Base-by-base conservation (phyloP, 495 filamentous ascomycete genomes). In the Glonium stellatum region DNA sequence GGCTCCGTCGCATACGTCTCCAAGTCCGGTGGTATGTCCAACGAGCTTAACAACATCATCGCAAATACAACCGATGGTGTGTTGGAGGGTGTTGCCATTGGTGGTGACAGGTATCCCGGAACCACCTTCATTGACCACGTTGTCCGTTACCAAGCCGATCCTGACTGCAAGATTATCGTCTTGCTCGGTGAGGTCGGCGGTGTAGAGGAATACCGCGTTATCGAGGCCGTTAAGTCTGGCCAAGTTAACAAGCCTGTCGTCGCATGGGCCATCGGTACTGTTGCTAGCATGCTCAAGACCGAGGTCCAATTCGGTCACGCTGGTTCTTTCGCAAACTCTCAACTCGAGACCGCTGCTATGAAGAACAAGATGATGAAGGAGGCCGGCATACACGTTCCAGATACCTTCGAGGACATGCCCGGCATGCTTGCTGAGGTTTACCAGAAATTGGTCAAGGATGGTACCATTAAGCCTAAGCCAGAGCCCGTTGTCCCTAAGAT, bases 11-110 rank as follows among this genome's bases (percentile, higher is more conserved):
- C 88, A 69, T 98, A 98, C 74, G 93, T 98, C 75, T 97, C 95
- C 81, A 98, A 98, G 82, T 98, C 93, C 49, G 93, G 93, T 71
- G 93, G 93, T 82, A 98, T 98, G 93, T 97, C 92, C 72, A 98
- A 98, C 82, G 93, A 98, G 82, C 77, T 98, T 72, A 98, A 98
- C 86, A 98, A 98, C 84, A 97, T 98, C 77, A 86, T 98, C 70
- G 84, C 91, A 56, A 86, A 95, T 71, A 92, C 78, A 70, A 96
- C 93, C 64, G 90, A 98, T 73, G 93, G 93, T 82, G 95, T 98
- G 42, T 93, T 95, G 74, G 93, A 98, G 82, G 93, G 93, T 84
- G 87, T 98, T 69, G 93, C 93, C 66, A 98, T 98, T 77, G 93
- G 93, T 78, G 93, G 93, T 84, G 93, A 98, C 75, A 82, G 93